Conservation (phyloP, 495 filamentous ascomycete species). For the Tetracladium marchalianum region DNA sequence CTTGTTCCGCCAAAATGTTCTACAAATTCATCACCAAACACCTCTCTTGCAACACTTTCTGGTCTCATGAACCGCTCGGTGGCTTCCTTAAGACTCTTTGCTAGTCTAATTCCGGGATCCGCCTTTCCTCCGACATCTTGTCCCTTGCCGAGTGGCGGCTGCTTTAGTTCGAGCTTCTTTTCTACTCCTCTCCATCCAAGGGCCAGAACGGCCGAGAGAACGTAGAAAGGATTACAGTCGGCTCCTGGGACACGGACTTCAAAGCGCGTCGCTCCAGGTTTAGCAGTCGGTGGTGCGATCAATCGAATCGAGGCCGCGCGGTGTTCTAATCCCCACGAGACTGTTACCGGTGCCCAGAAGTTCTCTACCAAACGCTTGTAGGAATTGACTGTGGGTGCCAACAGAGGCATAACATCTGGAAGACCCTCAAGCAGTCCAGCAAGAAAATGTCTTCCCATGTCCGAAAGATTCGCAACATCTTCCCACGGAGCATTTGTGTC, state of each 20-base stretch:
- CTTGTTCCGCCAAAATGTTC: slow-evolving; percentile 91
- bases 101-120: slow-evolving; percentile 63
- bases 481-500: slow-evolving; percentile 61
- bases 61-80: slow-evolving; percentile 60
- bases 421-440: slow-evolving; percentile 82
- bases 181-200: slow-evolving; percentile 84
- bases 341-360: slow-evolving; percentile 96
- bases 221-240: slow-evolving; percentile 80
- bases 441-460: slow-evolving; percentile 86
- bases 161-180: slow-evolving; percentile 73
- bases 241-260: slow-evolving; percentile 88
- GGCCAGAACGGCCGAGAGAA: slow-evolving; percentile 76
- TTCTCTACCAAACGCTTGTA: slow-evolving; percentile 98
- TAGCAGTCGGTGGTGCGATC: slow-evolving; percentile 77
- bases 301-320: slow-evolving; percentile 84
- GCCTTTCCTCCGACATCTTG: slow-evolving; percentile 60
- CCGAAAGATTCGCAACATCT: slow-evolving; percentile 71
- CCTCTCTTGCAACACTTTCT: slow-evolving; percentile 78
- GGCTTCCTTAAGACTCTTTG: slow-evolving; percentile 75
- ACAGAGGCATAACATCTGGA: slow-evolving; percentile 88
- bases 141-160: slow-evolving; percentile 75
- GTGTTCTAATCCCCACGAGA: slow-evolving; percentile 94
- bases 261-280: slow-evolving; percentile 76
- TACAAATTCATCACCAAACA: slow-evolving; percentile 90
- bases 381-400: slow-evolving; percentile 91